Evolutionary conservation across 2,329 filamentous ascomycete genomes (phyloP).

Genomic region (Calonectria crousiana): DNA sequence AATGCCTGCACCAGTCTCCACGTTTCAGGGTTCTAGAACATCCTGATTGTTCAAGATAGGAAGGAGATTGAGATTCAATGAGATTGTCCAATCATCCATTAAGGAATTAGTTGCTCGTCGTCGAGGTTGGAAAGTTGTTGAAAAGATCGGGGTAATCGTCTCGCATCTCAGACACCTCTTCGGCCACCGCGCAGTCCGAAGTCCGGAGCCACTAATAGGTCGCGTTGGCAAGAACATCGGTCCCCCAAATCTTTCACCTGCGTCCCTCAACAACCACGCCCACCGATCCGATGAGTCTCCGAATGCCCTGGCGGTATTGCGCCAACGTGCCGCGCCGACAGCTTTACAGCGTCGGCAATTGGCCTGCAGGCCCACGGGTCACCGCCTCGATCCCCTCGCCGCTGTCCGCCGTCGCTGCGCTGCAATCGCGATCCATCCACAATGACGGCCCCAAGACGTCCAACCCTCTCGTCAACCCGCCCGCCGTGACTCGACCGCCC

Average conservation of each 20-base stretch:
- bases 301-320: slow-evolving; percentile 48
- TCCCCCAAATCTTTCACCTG: slow-evolving; percentile 24
- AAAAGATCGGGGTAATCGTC: slow-evolving; percentile 2
- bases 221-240: slow-evolving; percentile 32
- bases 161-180: neutral
- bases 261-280: slow-evolving; percentile 26
- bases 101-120: neutral
- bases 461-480: slow-evolving; percentile 73
- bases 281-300: slow-evolving; percentile 47
- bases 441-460: slow-evolving; percentile 44
- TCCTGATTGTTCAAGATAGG: neutral
- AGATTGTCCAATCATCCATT: neutral
- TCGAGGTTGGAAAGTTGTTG: neutral
- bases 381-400: slow-evolving; percentile 7
- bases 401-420: slow-evolving; percentile 10
- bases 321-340: slow-evolving; percentile 35
- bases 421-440: slow-evolving; percentile 40
- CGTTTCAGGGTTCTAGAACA: neutral
- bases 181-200: slow-evolving; percentile 14
- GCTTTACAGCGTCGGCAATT: slow-evolving; percentile 29
- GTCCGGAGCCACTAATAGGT: slow-evolving; percentile 42
- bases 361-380: slow-evolving; percentile 25
- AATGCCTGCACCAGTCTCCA: slow-evolving; percentile 18
- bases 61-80: neutral
- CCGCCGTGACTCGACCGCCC: slow-evolving; percentile 78